A percentile compares a stretch with the other conserved stretches of the same genome.
phyloP scores from a whole-genome alignment of 306 rosid genomes.

The Rosa chinensis region DNA sequence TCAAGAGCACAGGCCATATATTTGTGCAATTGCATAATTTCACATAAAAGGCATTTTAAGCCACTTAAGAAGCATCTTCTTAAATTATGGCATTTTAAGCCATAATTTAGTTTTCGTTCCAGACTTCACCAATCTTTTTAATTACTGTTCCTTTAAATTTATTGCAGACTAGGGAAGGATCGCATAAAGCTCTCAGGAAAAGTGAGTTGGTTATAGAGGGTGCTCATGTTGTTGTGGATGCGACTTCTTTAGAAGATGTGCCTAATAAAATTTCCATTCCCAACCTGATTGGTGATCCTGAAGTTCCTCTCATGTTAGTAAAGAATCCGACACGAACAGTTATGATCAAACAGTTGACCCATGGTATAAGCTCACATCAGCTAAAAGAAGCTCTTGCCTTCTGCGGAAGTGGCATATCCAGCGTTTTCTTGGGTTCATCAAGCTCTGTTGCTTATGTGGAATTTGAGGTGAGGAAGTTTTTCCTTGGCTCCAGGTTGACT shows the following conservation, averaged over 20 bases:
- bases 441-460: slow-evolving; percentile 29
- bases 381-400: slow-evolving; percentile 27
- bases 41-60: neutral
- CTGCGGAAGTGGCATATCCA: slow-evolving; percentile 24
- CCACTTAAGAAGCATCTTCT: neutral
- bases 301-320: slow-evolving; percentile 13
- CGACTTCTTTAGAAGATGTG: neutral
- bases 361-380: slow-evolving; percentile 26
- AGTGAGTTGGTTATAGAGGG: neutral
- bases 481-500: neutral
- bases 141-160: neutral
- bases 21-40: neutral
- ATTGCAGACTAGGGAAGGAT: slow-evolving; percentile 20
- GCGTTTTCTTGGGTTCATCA: slow-evolving; percentile 21
- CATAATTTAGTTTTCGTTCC: neutral
- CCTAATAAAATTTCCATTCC: slow-evolving; percentile 14
- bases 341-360: slow-evolving; percentile 14
- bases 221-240: neutral
- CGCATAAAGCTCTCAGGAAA: slow-evolving; percentile 19
- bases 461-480: slow-evolving; percentile 27
- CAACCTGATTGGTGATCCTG: slow-evolving; percentile 24
- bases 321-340: slow-evolving; percentile 28
- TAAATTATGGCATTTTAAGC: neutral
- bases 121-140: neutral
- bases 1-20: neutral